Conservation (phyloP, 1,139 yeast species). For the Ashbya aceris region DNA sequence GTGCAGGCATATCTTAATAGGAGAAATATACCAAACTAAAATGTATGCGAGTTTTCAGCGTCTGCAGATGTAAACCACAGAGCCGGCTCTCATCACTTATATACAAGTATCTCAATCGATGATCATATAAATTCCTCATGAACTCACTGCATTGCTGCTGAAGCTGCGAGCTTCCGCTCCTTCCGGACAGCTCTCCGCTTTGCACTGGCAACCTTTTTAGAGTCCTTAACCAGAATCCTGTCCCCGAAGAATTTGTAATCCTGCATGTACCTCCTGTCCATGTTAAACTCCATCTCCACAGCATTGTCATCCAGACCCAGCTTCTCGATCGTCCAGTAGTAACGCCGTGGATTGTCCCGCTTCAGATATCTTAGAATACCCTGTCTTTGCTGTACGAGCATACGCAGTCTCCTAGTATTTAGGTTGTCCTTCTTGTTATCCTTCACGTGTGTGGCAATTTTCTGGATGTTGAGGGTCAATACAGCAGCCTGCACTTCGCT, state of each 20-base stretch:
- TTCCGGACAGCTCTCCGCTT: slow-evolving; percentile 36
- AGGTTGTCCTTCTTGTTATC: slow-evolving; percentile 64
- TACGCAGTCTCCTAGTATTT: slow-evolving; percentile 62
- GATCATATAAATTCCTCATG: too few species aligned
- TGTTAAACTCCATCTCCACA: slow-evolving; percentile 68
- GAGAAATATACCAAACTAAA: too few species aligned
- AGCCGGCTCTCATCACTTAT: too few species aligned
- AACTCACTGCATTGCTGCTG: too few species aligned
- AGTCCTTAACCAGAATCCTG: slow-evolving; percentile 36
- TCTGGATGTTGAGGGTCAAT: slow-evolving; percentile 71
- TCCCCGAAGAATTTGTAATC: slow-evolving; percentile 78
- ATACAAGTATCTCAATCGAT: too few species aligned
- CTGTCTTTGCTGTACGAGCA: slow-evolving; percentile 84
- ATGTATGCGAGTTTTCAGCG: too few species aligned
- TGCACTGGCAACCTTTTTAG: slow-evolving; percentile 36
- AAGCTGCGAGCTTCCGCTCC: slow-evolving; percentile 30
- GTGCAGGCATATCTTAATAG: too few species aligned
- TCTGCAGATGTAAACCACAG: too few species aligned
- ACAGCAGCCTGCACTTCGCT: slow-evolving; percentile 95
- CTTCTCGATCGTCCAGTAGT: slow-evolving; percentile 78
- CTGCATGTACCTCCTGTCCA: slow-evolving; percentile 78
- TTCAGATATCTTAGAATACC: slow-evolving; percentile 72
- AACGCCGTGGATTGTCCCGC: slow-evolving; percentile 66
- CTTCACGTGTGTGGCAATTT: slow-evolving; percentile 66
- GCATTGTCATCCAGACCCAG: slow-evolving; percentile 80